phyloP scores from a whole-genome alignment of 2,329 filamentous ascomycete genomes.

The Monilinia fructicola region DNA sequence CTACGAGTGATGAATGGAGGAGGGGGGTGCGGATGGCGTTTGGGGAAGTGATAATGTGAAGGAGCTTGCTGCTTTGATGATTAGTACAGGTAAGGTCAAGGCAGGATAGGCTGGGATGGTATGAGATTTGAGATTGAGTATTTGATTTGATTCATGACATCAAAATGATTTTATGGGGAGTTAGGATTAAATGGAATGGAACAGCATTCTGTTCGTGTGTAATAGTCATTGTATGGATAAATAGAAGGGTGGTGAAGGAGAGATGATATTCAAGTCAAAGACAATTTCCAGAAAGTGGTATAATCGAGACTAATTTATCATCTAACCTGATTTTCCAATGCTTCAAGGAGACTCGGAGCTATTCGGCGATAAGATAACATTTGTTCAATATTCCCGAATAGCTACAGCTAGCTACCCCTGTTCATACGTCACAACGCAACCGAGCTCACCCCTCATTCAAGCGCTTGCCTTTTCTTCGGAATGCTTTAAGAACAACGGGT shows the following conservation, averaged over 20 bases:
- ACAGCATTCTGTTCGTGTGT: not conserved
- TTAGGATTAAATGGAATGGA: constrained; percentile 1
- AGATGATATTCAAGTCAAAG: constrained; percentile 4
- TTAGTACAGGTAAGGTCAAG: constrained; percentile 36
- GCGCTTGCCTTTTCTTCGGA: not conserved
- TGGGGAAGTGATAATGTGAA: constrained; percentile 63
- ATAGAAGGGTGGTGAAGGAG: not conserved
- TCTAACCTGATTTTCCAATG: not conserved
- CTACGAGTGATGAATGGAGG: constrained; percentile 67
- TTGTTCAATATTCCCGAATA: not conserved
- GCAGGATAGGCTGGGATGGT: not conserved
- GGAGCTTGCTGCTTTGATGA: constrained; percentile 62
- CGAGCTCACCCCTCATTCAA: constrained; percentile 10
- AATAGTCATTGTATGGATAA: constrained; percentile 14
- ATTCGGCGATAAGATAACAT: constrained; percentile 3
- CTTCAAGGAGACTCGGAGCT: not conserved
- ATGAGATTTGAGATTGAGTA: not conserved
- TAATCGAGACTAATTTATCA: not conserved
- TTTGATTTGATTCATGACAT: constrained; percentile 16
- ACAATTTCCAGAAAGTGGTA: not conserved
- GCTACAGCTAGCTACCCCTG: constrained; percentile 5
- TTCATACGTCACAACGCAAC: constrained; percentile 13
- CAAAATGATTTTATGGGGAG: constrained; percentile 18
- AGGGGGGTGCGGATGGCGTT: constrained; percentile 59
- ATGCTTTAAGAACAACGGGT: not conserved